Evolutionary conservation across 1,139 yeast species (phyloP), one percentile per base, ranked within the genome.

Genomic region (Saccharomycopsis hybrid): DNA sequence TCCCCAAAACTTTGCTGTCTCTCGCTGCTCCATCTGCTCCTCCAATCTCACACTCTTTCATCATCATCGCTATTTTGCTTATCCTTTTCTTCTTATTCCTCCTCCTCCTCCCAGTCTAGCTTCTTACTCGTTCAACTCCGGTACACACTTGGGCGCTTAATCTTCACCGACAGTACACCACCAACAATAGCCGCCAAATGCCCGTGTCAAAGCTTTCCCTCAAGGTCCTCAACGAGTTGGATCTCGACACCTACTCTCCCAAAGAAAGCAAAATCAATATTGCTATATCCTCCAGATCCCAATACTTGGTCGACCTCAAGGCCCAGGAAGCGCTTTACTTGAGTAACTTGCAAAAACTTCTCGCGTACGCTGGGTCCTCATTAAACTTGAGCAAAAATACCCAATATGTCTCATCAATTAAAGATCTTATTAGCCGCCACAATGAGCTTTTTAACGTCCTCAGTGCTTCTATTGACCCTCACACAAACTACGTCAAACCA

Each of bases 191-290:
- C 43, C 24, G 4, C 41, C 4, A 9, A 29, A 39, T 45, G 48
- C 31, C 48, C 11, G 43, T 45, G 29, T 39, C 44, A 8, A 51
- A 51, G 29, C 30, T 51, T 13, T 51, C 54, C 4, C 8, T 51
- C 28, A 44, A 51, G 44, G 54, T 51, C 8, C 50, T 51, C 29
- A 37, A 51, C 25, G 54, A 51, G 28, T 39, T 51, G 9, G 37
- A 49, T n/a, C 44, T 51, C 11, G 49, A 51, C 13, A 42, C 49
- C 27, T 33, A 41, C 32, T 42, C 49, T 2, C 44, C 44, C 18
- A 38, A 44, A 31, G 49, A 24, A 24, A 32, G 18, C 43, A 48
- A 45, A 41, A 51, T 51, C 25, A 49, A 51, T 24, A 27, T 48
- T 13, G 49, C 54, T 8, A 51, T 51, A 5, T 44, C 49, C 7